Percentiles rank a stretch among this genome's conserved stretches.
phyloP scores from a whole-genome alignment of 2,329 filamentous ascomycete species.

The Periconia sp. region DNA sequence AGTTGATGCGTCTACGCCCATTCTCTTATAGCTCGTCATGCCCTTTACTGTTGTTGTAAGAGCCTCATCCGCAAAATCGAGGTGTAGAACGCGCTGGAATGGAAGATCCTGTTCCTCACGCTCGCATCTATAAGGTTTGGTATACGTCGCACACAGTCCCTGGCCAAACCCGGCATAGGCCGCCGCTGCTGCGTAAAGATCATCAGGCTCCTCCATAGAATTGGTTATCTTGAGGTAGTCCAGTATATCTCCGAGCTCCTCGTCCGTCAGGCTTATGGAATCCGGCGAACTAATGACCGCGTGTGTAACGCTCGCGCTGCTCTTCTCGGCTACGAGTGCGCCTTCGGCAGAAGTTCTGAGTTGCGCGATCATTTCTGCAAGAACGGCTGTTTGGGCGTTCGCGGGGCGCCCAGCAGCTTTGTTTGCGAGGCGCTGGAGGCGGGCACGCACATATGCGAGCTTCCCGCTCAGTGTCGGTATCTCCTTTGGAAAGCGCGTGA shows the following conservation, averaged over 20 bases:
- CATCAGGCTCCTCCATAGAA: slow-evolving; percentile 3
- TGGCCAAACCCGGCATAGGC: slow-evolving; percentile 6
- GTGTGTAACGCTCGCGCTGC: slow-evolving; percentile 3
- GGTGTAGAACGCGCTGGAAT: slow-evolving; percentile 3
- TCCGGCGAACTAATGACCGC: slow-evolving; percentile 9
- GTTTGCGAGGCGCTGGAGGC: slow-evolving; percentile 5
- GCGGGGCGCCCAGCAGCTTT: slow-evolving; percentile 4
- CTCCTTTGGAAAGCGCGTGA: slow-evolving; percentile 4
- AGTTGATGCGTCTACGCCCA: slow-evolving; percentile 1
- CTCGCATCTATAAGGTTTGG: slow-evolving; percentile 1
- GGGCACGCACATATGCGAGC: slow-evolving; percentile 4
- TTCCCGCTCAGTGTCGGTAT: slow-evolving; percentile 1
- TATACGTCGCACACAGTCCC: slow-evolving; percentile 5
- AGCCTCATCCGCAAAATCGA: slow-evolving; percentile 6
- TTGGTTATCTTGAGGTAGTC: slow-evolving; percentile 8
- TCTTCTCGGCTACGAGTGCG: not conserved
- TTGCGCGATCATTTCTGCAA: slow-evolving; percentile 6
- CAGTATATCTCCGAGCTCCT: slow-evolving; percentile 7
- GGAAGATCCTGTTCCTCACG: slow-evolving; percentile 2
- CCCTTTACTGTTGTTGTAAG: slow-evolving; percentile 6
- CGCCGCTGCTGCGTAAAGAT: slow-evolving; percentile 5
- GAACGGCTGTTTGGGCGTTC: slow-evolving; percentile 5
- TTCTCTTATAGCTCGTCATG: slow-evolving; percentile 1
- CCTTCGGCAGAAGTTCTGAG: slow-evolving; percentile 1
- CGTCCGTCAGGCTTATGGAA: slow-evolving; percentile 1